phyloP scores from a whole-genome alignment of 2,329 filamentous ascomycete species.

The Trichophyton mentagrophytes region DNA sequence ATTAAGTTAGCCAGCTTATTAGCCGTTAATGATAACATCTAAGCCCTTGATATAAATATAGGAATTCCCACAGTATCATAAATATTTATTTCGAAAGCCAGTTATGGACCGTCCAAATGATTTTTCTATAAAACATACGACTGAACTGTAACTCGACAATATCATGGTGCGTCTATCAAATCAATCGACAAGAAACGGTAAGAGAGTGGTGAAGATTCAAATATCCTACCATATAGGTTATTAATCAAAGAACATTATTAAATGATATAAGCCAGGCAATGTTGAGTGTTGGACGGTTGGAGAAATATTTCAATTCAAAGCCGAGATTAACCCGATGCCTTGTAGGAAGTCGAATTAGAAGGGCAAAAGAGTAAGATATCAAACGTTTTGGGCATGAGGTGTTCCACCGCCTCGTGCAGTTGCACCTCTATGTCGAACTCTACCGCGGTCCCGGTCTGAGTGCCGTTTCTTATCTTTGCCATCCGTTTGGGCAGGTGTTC shows the following conservation, averaged over 20 bases:
- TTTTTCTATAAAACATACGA: no score
- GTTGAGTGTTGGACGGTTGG: no score
- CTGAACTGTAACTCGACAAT: no score
- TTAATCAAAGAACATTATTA: no score
- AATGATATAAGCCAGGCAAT: background rate
- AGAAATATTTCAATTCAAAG: background rate
- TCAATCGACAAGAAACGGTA: no score
- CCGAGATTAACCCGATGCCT: background rate
- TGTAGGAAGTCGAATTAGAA: background rate
- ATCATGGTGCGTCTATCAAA: no score
- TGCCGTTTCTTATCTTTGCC: background rate
- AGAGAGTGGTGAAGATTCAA: no score
- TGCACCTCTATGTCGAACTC: background rate
- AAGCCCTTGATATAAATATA: background rate
- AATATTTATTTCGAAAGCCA: no score
- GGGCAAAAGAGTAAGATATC: background rate
- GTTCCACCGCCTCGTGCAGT: background rate
- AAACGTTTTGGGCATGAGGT: background rate
- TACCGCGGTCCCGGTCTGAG: background rate
- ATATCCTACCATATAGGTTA: no score
- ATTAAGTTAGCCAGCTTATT: background rate
- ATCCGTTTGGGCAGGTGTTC: background rate
- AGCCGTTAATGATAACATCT: background rate
- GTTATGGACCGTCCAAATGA: no score
- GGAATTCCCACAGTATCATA: no score